Percentiles rank a stretch among this genome's conserved stretches.
These are phyloP conservation scores for Globisporangium uncinulatum DNA, from an alignment of 352 stramenopile genomes.

Conservation along the genomic window DNA sequence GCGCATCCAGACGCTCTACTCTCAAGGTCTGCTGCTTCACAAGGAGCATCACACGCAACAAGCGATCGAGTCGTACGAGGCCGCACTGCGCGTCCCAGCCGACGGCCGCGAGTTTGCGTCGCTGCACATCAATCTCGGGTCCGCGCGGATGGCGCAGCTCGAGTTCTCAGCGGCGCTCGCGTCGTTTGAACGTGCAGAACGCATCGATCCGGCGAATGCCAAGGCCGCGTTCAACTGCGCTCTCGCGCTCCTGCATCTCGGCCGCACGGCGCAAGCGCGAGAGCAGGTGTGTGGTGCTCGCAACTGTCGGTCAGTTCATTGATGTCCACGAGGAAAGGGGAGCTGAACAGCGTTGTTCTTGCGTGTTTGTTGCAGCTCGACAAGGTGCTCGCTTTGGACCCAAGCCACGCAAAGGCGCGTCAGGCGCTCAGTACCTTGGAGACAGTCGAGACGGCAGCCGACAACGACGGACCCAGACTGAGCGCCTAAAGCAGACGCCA, in stretches of 20 bases:
- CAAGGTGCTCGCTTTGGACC: conserved; percentile 30
- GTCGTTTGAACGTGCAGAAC: conserved; percentile 33
- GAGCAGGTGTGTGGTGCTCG: conserved; percentile 22
- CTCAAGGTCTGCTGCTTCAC: conserved; percentile 52
- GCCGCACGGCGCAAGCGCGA: conserved; percentile 17
- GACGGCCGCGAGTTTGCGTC: conserved; percentile 44
- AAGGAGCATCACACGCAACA: conserved; percentile 40
- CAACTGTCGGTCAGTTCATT: background rate
- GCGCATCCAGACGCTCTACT: conserved; percentile 45
- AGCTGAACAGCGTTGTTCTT: too few species aligned
- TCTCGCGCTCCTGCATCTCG: conserved; percentile 42
- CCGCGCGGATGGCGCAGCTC: conserved; percentile 36
- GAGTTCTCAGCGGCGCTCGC: conserved; percentile 29
- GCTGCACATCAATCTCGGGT: conserved; percentile 64
- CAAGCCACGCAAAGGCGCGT: conserved; percentile 27
- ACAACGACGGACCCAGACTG: background rate
- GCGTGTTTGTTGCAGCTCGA: conserved; percentile 16
- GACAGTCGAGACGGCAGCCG: background rate
- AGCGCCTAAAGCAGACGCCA: too few species aligned
- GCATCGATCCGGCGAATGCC: conserved; percentile 43
- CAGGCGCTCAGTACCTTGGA: conserved; percentile 23
- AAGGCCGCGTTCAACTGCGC: conserved; percentile 60
- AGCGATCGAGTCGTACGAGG: conserved; percentile 46
- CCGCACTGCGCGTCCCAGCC: conserved; percentile 28
- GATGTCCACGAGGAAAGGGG: background rate